phyloP scores from a whole-genome alignment of 805 yeast species.

The Yamadazyma paraphyllophila region DNA sequence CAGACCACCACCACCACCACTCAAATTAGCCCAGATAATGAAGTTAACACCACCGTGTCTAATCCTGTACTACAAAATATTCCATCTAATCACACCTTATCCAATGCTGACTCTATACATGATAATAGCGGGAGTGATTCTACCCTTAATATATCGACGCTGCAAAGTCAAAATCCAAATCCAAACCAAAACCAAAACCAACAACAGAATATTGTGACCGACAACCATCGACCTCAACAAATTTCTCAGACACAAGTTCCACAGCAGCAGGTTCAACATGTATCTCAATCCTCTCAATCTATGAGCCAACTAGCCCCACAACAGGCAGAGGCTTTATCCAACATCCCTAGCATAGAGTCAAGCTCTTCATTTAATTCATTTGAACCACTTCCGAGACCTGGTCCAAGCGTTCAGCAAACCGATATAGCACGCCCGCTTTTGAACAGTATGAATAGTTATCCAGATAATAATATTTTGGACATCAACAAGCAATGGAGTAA shows the following conservation, averaged over 20 bases:
- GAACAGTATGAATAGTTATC: constrained; percentile 3
- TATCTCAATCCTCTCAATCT: neutral
- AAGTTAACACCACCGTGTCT: neutral
- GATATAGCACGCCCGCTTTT: constrained; percentile 1
- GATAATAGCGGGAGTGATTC: neutral
- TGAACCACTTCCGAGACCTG: constrained; percentile 10
- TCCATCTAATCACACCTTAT: neutral
- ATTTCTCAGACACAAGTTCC: no score
- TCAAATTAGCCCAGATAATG: neutral
- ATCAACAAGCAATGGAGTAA: constrained; percentile 16
- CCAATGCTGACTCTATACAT: neutral
- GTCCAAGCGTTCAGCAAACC: neutral
- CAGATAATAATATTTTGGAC: constrained; percentile 8
- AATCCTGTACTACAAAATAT: neutral
- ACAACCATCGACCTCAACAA: constrained; percentile 1
- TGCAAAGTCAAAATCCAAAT: neutral
- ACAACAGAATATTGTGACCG: neutral
- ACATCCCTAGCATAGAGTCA: constrained; percentile 11
- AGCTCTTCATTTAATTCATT: constrained; percentile 10
- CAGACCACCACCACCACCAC: constrained; percentile 6
- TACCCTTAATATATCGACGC: neutral
- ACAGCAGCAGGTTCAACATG: constrained; percentile 7
- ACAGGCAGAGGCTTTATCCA: neutral
- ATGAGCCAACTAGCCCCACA: neutral
- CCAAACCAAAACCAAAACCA: neutral